Base-by-base conservation (phyloP, 306 rosid genomes). In the Prunus dulcis region DNA sequence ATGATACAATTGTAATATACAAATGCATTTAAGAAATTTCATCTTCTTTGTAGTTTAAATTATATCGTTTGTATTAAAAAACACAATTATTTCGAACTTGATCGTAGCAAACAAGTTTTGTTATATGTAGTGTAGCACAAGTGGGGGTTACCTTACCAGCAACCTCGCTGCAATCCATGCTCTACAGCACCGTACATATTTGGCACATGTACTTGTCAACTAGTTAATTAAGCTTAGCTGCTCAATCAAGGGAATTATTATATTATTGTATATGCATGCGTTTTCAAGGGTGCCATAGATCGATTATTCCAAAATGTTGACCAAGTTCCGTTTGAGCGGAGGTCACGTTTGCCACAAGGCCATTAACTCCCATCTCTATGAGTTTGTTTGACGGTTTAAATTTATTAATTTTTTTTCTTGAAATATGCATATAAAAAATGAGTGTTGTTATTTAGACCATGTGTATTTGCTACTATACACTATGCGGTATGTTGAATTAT, bases 51-150 rank as follows among this genome's bases (percentile, higher is more conserved):
- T 5, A 32, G 7, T 32, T 32, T 32, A 32, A 2, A 34, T 5
- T 34, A 34, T 6, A 6, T 34, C 41, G 2, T 0, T 6, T 6
- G 0, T 6, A 34, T 34, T 34, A 34, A 5, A 32, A 6, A 6
- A 34, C 8, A 5, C 41, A 34, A 34, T 34, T 34, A 38, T 38
- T 38, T 6, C 9, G 47, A 49, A 77, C 55, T 82, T 67, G 80
- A 71, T 82, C 70, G 30, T 55, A 53, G 88, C 69, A 84, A 77
- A 71, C 47, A 60, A 82, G 32, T 55, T 45, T 47, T 63, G 38
- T 53, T 25, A 38, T 25, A 7, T 38, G 9, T 38, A 6, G 0
- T 50, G 75, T 23, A 13, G 34, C 69, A 25, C 67, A 30, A 71
- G 63, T 20, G 62, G 57, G 79, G 50, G 65, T n/a, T 12, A 10